Evolutionary conservation across 176 grass and related monocot genomes (phyloP), one percentile per base, ranked within the genome.

Genomic region (Musa troglodytarum): DNA sequence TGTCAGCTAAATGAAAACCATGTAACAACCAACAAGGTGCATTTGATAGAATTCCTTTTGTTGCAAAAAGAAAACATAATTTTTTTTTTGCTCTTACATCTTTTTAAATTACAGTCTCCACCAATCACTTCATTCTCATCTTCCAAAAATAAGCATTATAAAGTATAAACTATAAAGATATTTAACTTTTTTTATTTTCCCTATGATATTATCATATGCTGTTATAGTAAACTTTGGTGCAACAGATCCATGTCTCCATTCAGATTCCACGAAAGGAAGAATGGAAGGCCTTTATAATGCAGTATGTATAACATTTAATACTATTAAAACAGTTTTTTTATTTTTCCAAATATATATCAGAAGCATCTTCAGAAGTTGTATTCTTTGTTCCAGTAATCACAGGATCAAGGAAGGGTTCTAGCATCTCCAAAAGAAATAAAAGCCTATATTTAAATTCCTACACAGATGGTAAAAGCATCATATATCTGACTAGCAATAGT

Each of bases 401-500:
- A 81, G 86, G 93, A 66, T 92, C 76, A 9, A 92, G 79, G 83
- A 83, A 92, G 68, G 86, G 90, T 78, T 97, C 93, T 54, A 97
- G 83, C 93, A 97, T 92, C 87, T 97, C 90, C 79, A 92, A 61
- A 78, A 97, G 74, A 77, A 97, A 97, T 84, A 97, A 90, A 72
- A 97, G 69, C 76, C 84, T 88, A 84, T 88, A 83, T 77, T 92
- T 92, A 58, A 79, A 54, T 77, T 92, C 93, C 93, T 97, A 79
- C 23, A 82, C 17, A 66, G 50, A 64, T 84, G 65, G 23, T 73
- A 78, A 73, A 21, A 56, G 43, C 79, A 83, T 86, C 51, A 82
- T 78, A 64, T 73, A 55, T 63, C 75, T 86, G 7, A 52, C 19
- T 43, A 9, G 13, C 54, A 71, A 72, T 0, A 10, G 62, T 54